Evolutionary conservation across 1,284 basidiomycete species (phyloP), one percentile per base, ranked within the genome.

Genomic region (Leccinum subatratum): DNA sequence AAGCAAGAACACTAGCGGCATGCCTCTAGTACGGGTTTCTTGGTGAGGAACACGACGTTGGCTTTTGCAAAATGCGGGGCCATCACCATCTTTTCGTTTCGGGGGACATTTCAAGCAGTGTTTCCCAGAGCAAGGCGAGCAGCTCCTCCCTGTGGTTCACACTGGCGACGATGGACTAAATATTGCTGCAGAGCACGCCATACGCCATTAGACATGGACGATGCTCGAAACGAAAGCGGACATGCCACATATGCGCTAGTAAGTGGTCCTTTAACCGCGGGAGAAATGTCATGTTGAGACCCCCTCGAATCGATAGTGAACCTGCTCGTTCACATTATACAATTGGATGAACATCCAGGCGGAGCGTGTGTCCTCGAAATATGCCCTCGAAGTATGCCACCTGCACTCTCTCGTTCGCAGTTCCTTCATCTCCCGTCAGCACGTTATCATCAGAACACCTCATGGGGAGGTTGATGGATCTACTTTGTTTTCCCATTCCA

Each of bases 141-240:
- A 96, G 82, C 70, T 89, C 85, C 30, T 88, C 81, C 60, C 85
- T 82, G 73, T 92, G 83, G 71, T 85, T 86, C 73, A 97, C 84
- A 74, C 95, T 92, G 3, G 93, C 93, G 62, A 95, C 89, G 72
- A 99, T 93, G 25, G 91, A 92, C 91, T 95, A 97, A 77, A 97
- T 90, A 73, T 98, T 96, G 79, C 92, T 93, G 78, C 94, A 96
- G 48, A 99, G 85, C 34, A 99, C 95, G 16, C 16, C 18, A 18
- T 42, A 42, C 39, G 22, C n/a, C 22, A 51, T 69, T 32, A 73
- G 65, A 63, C 45, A 12, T 63, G 37, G 39, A 45, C 9, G 30
- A 28, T 37, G 37, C 39, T 42, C 39, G 39, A 42, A 42, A 42
- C 39, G 39, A 8, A 42, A 42, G 39, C 39, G 39, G 18, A 42